phyloP scores from a whole-genome alignment of 164 flowering plant species.

The Dillenia suffruticosa region DNA sequence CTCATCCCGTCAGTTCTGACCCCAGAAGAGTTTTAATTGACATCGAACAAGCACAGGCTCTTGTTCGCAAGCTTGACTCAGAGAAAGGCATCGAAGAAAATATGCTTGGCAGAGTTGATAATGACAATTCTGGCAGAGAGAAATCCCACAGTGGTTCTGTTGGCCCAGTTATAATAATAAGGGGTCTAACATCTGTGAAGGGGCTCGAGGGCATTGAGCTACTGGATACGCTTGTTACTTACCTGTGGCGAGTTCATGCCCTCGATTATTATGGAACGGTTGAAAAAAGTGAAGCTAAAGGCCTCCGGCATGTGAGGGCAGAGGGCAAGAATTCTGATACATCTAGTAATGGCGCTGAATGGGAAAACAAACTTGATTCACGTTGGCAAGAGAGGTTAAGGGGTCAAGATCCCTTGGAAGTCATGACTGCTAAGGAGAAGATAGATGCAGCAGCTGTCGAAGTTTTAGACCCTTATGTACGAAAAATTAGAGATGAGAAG shows the following conservation, averaged over 20 bases:
- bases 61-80: conserved; percentile 78
- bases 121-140: conserved; percentile 55
- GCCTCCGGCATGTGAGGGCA: conserved; percentile 82
- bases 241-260: conserved; percentile 96
- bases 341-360: conserved; percentile 50
- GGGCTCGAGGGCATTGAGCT: conserved; percentile 95
- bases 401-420: conserved; percentile 85
- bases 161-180: conserved; percentile 80
- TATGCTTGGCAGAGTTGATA: conserved; percentile 52
- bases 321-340: conserved; percentile 61
- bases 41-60: conserved; percentile 75
- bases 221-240: conserved; percentile 81
- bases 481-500: conserved; percentile 98
- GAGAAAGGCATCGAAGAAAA: conserved; percentile 90
- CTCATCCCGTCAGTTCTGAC: conserved; percentile 77
- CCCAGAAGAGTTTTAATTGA: conserved; percentile 72
- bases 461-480: conserved; percentile 79
- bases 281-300: conserved; percentile 84
- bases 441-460: conserved; percentile 87
- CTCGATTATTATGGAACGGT: conserved; percentile 90
- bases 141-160: conserved; percentile 69
- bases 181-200: conserved; percentile 81
- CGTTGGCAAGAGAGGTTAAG: conserved; percentile 83
- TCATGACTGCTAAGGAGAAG: conserved; percentile 92
- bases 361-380: conserved; percentile 88